These are phyloP conservation scores for Penicillium occitanis DNA, from an alignment of 2,329 filamentous ascomycete species.

Conservation along the genomic window DNA sequence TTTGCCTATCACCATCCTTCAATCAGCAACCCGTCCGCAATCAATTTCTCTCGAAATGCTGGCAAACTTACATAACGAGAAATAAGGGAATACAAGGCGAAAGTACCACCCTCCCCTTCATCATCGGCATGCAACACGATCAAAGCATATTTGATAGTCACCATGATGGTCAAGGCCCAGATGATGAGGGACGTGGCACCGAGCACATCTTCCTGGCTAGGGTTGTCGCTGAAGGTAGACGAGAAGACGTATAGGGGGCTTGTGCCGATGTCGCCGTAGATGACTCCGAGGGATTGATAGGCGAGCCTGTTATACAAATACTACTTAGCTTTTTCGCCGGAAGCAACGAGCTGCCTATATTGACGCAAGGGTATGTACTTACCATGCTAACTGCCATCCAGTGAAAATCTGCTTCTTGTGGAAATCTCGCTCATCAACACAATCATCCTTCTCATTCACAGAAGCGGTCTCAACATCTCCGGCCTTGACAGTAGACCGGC, in stretches of 20 bases:
- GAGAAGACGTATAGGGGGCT: slow-evolving; percentile 60
- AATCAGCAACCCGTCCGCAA: not conserved
- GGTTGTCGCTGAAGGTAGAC: slow-evolving; percentile 51
- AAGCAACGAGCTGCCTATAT: not conserved
- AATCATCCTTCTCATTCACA: slow-evolving; percentile 12
- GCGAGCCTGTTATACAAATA: slow-evolving; percentile 40
- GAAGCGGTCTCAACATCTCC: slow-evolving; percentile 9
- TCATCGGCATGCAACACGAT: slow-evolving; percentile 57
- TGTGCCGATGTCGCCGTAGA: slow-evolving; percentile 62
- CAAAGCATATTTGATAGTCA: slow-evolving; percentile 58
- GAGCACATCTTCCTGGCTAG: slow-evolving; percentile 49
- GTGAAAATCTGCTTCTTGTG: slow-evolving; percentile 17
- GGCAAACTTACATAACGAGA: slow-evolving; percentile 48
- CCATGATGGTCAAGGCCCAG: slow-evolving; percentile 57
- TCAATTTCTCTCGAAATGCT: not conserved
- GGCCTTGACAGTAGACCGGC: slow-evolving; percentile 1
- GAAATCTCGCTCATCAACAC: slow-evolving; percentile 15
- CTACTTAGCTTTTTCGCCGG: not conserved
- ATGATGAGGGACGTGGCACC: slow-evolving; percentile 57
- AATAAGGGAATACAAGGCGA: slow-evolving; percentile 55
- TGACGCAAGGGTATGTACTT: not conserved
- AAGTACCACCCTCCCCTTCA: slow-evolving; percentile 59
- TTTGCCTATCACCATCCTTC: slow-evolving; percentile 42
- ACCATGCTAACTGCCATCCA: slow-evolving; percentile 14
- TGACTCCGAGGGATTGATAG: slow-evolving; percentile 58